Percentiles rank a stretch among this genome's conserved stretches.
These are phyloP conservation scores for Pisolithus microcarpus DNA, from an alignment of 768 basidiomycete species.

Conservation along the genomic window DNA sequence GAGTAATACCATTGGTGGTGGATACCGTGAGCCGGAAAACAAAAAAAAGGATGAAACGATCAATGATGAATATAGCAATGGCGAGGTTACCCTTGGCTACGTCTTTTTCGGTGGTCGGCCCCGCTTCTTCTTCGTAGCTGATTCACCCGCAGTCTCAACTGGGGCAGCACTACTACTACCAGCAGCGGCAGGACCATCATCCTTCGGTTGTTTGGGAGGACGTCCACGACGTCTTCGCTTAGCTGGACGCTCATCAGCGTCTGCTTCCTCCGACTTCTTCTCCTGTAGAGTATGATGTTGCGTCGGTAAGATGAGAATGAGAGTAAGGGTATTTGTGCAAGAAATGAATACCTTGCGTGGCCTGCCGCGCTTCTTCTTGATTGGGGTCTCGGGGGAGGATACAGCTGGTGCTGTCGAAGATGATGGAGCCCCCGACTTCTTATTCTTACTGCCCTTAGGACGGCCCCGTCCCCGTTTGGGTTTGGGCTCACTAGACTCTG, in stretches of 20 bases:
- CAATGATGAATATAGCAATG: slow-evolving; percentile 17
- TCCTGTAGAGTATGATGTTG: slow-evolving; percentile 16
- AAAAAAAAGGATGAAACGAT: slow-evolving; percentile 23
- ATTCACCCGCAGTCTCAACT: slow-evolving; percentile 39
- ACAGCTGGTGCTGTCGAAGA: slow-evolving; percentile 15
- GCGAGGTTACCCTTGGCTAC: slow-evolving; percentile 10
- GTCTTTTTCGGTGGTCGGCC: slow-evolving; percentile 57
- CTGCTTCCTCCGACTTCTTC: slow-evolving; percentile 39
- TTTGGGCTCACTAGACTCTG: slow-evolving; percentile 31
- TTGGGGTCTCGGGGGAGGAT: slow-evolving; percentile 22
- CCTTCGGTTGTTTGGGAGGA: slow-evolving; percentile 64
- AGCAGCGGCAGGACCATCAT: slow-evolving; percentile 32
- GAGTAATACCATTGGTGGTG: slow-evolving; percentile 7
- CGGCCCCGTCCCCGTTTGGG: slow-evolving; percentile 79
- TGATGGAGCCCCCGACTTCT: slow-evolving; percentile 37
- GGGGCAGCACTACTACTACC: slow-evolving; percentile 10
- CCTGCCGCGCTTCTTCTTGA: slow-evolving; percentile 43
- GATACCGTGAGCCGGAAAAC: slow-evolving; percentile 8
- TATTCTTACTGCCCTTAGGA: slow-evolving; percentile 84
- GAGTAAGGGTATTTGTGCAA: neutral
- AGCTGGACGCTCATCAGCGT: slow-evolving; percentile 42
- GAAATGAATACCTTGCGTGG: slow-evolving; percentile 41
- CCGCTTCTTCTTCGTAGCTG: slow-evolving; percentile 59
- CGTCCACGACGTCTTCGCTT: slow-evolving; percentile 65
- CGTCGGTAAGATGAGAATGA: slow-evolving; percentile 17